Evolutionary conservation across 2,329 filamentous ascomycete species (phyloP), one percentile per base, ranked within the genome.

Genomic region (Fusarium praegraminearum): DNA sequence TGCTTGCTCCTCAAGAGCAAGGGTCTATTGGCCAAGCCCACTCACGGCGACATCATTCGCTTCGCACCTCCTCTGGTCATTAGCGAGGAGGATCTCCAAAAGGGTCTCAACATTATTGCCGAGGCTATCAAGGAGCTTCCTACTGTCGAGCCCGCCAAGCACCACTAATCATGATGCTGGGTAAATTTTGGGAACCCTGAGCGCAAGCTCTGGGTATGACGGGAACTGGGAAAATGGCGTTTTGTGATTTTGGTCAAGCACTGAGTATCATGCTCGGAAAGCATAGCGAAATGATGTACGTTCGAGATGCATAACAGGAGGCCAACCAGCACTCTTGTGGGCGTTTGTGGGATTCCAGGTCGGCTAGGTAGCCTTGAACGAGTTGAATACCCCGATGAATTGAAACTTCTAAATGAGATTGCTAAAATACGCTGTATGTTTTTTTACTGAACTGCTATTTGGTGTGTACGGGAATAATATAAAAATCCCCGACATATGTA

Each of bases 31-130:
- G 96, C 96, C 76, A 99, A 99, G 87, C 96, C 96, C 32, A 99
- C 96, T 9, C 96, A 99, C 81, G 91, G 97, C 77, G 98, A 98
- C 82, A 98, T 99, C 80, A 99, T 99, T 79, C 92, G 96, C 61
- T 91, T 99, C 67, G 96, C 96, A n/a, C 96, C 96, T 47, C 96
- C 96, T 22, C 85, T 99, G 57, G 94, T 99, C 71, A 98, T 99
- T 76, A 94, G 91, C 28, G 94, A 98, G 77, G 87, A 91, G 64
- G 89, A 99, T 82, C 91, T 99, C 71, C 86, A 89, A 73, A 87
- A 89, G 77, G 91, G 95, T 2, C 79, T 98, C 57, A 80, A 80
- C 54, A 95, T 96, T 76, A 97, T 99, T 77, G 86, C 89, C 67
- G 90, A 94, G 77, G 90, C 95, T 16, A 85, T 98, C 76, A 84